Evolutionary conservation across 176 grass and related monocot species (phyloP).

Genomic region (Canna indica): DNA sequence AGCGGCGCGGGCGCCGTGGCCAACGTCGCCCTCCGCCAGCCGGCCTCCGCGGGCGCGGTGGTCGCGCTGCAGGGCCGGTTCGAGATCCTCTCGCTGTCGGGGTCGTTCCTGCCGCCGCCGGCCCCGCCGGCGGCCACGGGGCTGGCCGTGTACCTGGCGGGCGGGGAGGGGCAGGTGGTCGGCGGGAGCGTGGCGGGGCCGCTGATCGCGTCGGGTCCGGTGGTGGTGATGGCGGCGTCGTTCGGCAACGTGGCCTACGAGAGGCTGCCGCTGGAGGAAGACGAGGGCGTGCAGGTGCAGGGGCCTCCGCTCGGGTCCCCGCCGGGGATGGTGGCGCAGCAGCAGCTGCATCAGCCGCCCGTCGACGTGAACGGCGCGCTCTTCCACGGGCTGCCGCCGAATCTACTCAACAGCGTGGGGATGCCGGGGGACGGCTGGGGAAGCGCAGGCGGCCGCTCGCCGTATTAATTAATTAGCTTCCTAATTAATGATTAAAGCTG

Average conservation of each 20-base stretch:
- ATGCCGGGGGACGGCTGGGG: constrained; percentile 26
- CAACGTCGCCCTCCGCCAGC: constrained; percentile 53
- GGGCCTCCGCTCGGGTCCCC: no score
- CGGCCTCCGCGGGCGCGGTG: constrained; percentile 35
- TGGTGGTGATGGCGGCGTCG: constrained; percentile 50
- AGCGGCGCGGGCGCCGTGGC: constrained; percentile 44
- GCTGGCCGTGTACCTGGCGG: constrained; percentile 49
- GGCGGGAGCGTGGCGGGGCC: constrained; percentile 46
- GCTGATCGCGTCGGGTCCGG: constrained; percentile 48
- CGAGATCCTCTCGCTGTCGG: constrained; percentile 62
- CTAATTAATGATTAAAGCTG: no score
- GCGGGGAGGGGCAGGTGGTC: constrained; percentile 51
- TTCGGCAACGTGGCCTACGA: constrained; percentile 44
- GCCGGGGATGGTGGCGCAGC: no score
- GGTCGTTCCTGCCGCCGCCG: constrained; percentile 48
- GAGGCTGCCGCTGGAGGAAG: constrained; percentile 29
- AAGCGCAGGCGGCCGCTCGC: no score
- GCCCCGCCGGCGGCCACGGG: constrained; percentile 43
- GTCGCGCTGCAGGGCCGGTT: constrained; percentile 59
- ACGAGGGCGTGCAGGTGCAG: constrained; percentile 32
- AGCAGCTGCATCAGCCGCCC: constrained; percentile 19
- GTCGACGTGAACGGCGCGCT: constrained; percentile 28
- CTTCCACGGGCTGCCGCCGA: constrained; percentile 42
- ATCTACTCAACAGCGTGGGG: constrained; percentile 52
- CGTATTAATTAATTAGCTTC: no score